Base-by-base conservation (phyloP, 2,329 filamentous ascomycete genomes). In the Aspergillus sojae region DNA sequence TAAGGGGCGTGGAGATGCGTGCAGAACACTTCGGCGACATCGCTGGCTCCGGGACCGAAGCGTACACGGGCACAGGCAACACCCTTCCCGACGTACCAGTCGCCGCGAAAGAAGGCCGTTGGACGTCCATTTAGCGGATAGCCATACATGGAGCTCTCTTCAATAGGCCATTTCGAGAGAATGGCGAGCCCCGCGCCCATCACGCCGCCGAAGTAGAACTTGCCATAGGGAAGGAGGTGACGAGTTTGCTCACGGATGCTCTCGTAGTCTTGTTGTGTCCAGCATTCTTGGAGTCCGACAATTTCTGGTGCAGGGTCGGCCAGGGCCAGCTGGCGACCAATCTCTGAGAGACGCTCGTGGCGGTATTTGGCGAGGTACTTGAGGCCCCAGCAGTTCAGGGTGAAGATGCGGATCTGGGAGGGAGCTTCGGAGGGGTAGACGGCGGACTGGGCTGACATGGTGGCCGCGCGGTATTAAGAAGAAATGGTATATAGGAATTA, bases 21-120 rank as follows among this genome's bases (percentile, higher is more conserved):
- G 76, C 92, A 94, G 75, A 98, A 97, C 1, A 98, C 92, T 73
- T 97, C 93, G 21, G 93, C 83, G 12, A 94, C 81, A 69, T 95
- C 90, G 63, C 86, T 85, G 52, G 78, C 76, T 1, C 80, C 84
- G 0, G 85, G 81, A 0, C 92, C 92, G 68, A 91, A 89, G 4
- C 91, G 84, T 69, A 98, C 90, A 66, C 86, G 86, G 2, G 94
- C 94, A 73, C 87, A 91, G 7, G 94, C 95, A 48, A 98, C 89
- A 19, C 95, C 95, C 77, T 98, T 98, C 0, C 95, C 95, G 11
- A 97, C 94, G 74, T 89, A 98, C 93, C 94, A 98, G 78, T 98
- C 94, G 12, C 95, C 95, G 64, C 94, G 85, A 80, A 91, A 97
- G 79, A 98, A 97, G 5, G 94, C 94, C 11, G 93, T 94, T 6